phyloP scores from a whole-genome alignment of 2,329 filamentous ascomycete genomes.

The Paracorniculantispora psalliotae region DNA sequence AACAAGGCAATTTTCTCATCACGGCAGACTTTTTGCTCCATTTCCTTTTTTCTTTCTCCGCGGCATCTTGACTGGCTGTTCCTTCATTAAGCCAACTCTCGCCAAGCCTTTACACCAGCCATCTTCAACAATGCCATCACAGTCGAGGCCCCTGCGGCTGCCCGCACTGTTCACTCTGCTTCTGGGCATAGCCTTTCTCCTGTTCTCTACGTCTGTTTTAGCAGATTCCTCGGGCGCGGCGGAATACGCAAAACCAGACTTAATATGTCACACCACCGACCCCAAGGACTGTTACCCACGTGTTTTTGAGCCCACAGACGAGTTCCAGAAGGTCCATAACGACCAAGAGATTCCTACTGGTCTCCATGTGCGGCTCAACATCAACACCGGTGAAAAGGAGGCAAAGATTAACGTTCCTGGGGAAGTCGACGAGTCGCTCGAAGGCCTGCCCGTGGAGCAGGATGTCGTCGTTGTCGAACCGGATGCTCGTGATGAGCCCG shows the following conservation, averaged over 20 bases:
- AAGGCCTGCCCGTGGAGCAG: conserved; percentile 48
- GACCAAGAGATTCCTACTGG: conserved; percentile 63
- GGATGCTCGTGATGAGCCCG: conserved; percentile 30
- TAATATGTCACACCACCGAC: conserved; percentile 61
- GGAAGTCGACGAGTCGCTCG: conserved; percentile 42
- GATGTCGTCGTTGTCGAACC: conserved; percentile 52
- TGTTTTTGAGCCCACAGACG: conserved; percentile 57
- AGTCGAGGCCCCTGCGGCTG: background rate
- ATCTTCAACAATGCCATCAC: conserved; percentile 9
- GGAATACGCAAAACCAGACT: conserved; percentile 30
- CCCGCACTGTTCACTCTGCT: background rate
- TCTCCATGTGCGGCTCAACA: conserved; percentile 61
- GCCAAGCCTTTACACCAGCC: conserved; percentile 4
- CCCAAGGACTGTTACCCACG: conserved; percentile 60
- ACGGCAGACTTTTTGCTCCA: background rate
- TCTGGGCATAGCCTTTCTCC: background rate
- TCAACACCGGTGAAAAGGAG: conserved; percentile 59
- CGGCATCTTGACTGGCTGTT: too few species aligned
- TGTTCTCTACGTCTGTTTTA: background rate
- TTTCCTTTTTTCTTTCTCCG: background rate
- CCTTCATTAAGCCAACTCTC: background rate
- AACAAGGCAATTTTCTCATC: background rate
- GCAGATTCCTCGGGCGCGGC: background rate
- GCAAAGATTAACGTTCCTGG: conserved; percentile 60
- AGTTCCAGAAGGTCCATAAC: conserved; percentile 58